Percentiles rank a stretch among this genome's conserved stretches.
Conservation (phyloP, 2,329 filamentous ascomycete genomes). For the Fonsecaea nubica region DNA sequence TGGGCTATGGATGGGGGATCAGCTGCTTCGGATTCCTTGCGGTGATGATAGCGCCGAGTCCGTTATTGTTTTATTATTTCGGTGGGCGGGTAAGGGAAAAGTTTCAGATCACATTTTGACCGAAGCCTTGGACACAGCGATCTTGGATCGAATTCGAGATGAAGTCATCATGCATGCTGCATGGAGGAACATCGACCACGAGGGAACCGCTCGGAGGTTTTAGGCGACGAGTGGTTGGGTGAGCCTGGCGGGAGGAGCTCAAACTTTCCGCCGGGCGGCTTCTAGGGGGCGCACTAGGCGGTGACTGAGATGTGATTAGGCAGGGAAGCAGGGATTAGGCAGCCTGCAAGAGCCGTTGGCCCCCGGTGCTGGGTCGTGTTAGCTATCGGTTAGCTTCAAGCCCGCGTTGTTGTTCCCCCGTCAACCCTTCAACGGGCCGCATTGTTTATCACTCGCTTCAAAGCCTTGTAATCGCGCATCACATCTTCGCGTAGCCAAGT, state of each 20-base stretch:
- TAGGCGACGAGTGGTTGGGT: constrained; percentile 9
- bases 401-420: constrained; percentile 28
- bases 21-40: constrained; percentile 56
- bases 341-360: constrained; percentile 9
- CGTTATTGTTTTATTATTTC: constrained; percentile 57
- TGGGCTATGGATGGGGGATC: constrained; percentile 51
- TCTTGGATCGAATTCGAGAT: neutral
- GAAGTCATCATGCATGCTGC: constrained; percentile 4
- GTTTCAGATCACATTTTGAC: constrained; percentile 43
- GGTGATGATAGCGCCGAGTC: constrained; percentile 57
- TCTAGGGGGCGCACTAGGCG: neutral
- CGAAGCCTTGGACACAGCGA: neutral
- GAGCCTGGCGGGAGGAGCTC: constrained; percentile 7
- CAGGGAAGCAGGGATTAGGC: neutral
- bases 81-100: constrained; percentile 55
- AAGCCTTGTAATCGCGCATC: constrained; percentile 13
- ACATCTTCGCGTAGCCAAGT: constrained; percentile 10
- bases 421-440: constrained; percentile 27
- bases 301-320: neutral
- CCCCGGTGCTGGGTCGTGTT: constrained; percentile 10
- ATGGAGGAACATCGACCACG: constrained; percentile 2
- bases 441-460: constrained; percentile 31
- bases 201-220: constrained; percentile 8
- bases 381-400: constrained; percentile 12
- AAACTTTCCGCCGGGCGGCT: constrained; percentile 9